Base-by-base conservation (phyloP, 2,329 filamentous ascomycete species). In the Canariomyces notabilis region DNA sequence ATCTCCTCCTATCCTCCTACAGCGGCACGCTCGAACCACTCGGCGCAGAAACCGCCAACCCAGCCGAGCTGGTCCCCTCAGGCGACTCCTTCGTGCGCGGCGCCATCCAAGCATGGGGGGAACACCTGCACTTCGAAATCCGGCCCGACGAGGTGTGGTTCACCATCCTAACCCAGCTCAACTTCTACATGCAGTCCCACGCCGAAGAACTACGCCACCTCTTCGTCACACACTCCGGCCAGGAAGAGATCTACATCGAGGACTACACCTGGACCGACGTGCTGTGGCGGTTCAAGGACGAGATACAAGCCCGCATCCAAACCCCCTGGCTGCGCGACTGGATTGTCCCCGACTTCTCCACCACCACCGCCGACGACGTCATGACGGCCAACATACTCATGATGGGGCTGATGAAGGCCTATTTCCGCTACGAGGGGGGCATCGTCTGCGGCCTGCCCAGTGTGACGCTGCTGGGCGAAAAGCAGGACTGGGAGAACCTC, bases 91-190 rank as follows among this genome's bases (percentile, higher is more conserved):
- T 77, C 51, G 63, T 76, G 16, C 63, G 69, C 15, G 66, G 69
- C 14, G 67, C 67, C 4, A 60, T 75, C 34, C 63, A 70, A 23
- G 73, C 74, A 0, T 77, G 76, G 67, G 71, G 66, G 21, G 58
- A 69, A 39, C 73, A 77, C 45, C 69, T 75, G 47, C 67, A 75
- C 52, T 62, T 79, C 1, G 63, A 67, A 1, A 59, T 79, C 12
- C 68, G 75, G 1, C 75, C 76, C 0, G 75, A 79, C 31, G 75
- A 77, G 42, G 60, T 79, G 22, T 79, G 76, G 76, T 71, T 78
- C 51, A 68, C 75, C 40, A 73, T 79, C 42, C 62, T 79, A 4
- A 64, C 65, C 0, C 75, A 79, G 58, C 60, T 79, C 38, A 73
- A 70, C 54, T 67, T 72, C 43, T 78, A 71, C 58, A 70, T 77